Evolutionary conservation across 2,329 filamentous ascomycete genomes (phyloP), one percentile per base, ranked within the genome.

Genomic region (Xylariaceae sp.): DNA sequence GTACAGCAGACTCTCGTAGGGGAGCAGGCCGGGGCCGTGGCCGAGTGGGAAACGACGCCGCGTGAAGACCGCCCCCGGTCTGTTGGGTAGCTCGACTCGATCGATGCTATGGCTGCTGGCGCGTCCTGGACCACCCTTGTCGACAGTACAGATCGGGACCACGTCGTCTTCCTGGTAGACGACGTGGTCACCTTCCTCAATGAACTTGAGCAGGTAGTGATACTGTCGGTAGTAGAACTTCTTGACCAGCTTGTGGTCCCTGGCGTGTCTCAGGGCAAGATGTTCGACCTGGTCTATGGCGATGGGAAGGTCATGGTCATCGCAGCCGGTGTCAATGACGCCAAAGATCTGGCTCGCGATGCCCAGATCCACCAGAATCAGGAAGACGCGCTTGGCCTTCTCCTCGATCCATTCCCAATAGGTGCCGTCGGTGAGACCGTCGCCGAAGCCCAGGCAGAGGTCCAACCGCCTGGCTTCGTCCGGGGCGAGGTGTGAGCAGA

Each of bases 341-440:
- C 74, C 74, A 49, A 88, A 88, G 39, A 88, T 86, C 53, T 82
- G 79, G 46, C 83, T 79, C 1, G 82, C 74, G 9, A 82, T 68
- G 19, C 77, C 78, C 16, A 86, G 63, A 47, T 87, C 81, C 34
- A 77, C 67, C 17, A 88, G 64, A 24, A 85, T 77, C 29, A 89
- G 63, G 49, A 87, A 88, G 24, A 87, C 65, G 29, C 77, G 70
- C 49, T 77, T 79, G 5, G 80, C 78, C 46, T 79, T 80, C 35
- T 74, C 64, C 29, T 82, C 61, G 37, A 88, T 85, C 79, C 82
- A 86, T 52, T 87, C 81, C 65, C 82, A 78, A 53, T 88, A 88
- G 1, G 81, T 86, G 42, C 80, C 74, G 54, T 85, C 77, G 4
- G 81, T 86, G 36, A 75, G 57, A 35, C 75, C 75, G 46, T 78